These are phyloP conservation scores for Tolypocladium tundrense DNA, from an alignment of 2,329 filamentous ascomycete species.

Conservation along the genomic window DNA sequence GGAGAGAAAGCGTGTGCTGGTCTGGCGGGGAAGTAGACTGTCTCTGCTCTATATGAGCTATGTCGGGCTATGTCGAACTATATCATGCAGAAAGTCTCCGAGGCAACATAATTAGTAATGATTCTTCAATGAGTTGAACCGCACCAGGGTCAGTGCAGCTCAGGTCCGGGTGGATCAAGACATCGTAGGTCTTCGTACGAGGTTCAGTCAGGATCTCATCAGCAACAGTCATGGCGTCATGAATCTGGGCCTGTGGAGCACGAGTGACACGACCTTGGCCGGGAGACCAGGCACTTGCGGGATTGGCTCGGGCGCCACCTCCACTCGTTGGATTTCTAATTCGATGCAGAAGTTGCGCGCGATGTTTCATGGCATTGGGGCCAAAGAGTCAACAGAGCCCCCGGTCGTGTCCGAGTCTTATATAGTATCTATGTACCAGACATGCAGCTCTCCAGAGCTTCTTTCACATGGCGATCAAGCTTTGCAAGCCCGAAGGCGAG, in stretches of 20 bases:
- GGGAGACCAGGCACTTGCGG: background rate
- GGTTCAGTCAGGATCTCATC: no score
- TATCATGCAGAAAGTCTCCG: background rate
- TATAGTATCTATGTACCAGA: no score
- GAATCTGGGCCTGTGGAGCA: background rate
- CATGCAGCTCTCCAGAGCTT: no score
- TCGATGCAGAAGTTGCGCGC: background rate
- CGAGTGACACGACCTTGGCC: background rate
- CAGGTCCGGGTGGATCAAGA: background rate
- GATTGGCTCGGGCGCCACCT: background rate
- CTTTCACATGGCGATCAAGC: no score
- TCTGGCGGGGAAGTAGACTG: no score
- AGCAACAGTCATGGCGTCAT: background rate
- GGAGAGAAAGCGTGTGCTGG: background rate
- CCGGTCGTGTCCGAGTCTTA: no score
- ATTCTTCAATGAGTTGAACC: background rate
- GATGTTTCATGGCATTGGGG: background rate
- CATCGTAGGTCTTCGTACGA: no score
- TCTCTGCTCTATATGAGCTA: no score
- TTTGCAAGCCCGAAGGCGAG: no score
- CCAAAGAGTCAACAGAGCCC: background rate
- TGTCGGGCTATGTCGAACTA: no score
- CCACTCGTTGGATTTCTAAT: background rate
- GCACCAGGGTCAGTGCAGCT: no score
- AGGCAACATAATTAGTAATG: background rate